Evolutionary conservation across 2,329 filamentous ascomycete genomes (phyloP), one percentile per base, ranked within the genome.

Genomic region (Fusarium veterinarium): DNA sequence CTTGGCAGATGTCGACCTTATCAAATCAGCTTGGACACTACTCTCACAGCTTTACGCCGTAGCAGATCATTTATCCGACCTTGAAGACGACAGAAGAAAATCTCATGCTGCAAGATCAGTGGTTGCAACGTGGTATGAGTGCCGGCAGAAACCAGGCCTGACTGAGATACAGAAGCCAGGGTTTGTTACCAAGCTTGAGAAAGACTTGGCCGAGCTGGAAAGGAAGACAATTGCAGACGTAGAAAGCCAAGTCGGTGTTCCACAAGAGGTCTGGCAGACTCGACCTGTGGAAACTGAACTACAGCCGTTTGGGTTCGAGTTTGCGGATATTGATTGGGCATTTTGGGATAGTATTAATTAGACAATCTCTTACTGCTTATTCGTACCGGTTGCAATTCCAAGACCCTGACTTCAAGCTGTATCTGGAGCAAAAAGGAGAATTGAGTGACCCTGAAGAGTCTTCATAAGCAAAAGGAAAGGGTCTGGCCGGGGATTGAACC

Each of bases 401-500:
- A 25, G 23, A 25, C 23, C 23, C 23, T 25, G 23, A 25, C 23
- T 25, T 25, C 23, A 28, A 28, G 28, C 28, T 28, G 28, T 28
- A 28, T 28, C 8, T 28, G 8, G 28, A 28, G 28, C 28, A 28
- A 28, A 28, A 28, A 28, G 28, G 28, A 8, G 28, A 28, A 28
- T 28, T 6, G 8, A 8, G 28, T 28, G 28, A 28, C 28, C 28
- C 8, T 2, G 28, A 28, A 28, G 28, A 28, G 28, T 28, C 6
- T 28, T 28, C 28, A 28, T 8, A 12, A 13, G 38, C 38, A 40
- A 40, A 40, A 40, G 20, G n/a, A 7, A 5, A 75, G 82, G 82
- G 81, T 82, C 81, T 82, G 81, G 81, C 82, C 82, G 82, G 81
- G 82, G 81, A 83, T 84, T 81, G 82, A 84, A 83, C 82, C 81